These are phyloP conservation scores for Naganishia albida DNA, from an alignment of 1,284 basidiomycete species.

Conservation along the genomic window DNA sequence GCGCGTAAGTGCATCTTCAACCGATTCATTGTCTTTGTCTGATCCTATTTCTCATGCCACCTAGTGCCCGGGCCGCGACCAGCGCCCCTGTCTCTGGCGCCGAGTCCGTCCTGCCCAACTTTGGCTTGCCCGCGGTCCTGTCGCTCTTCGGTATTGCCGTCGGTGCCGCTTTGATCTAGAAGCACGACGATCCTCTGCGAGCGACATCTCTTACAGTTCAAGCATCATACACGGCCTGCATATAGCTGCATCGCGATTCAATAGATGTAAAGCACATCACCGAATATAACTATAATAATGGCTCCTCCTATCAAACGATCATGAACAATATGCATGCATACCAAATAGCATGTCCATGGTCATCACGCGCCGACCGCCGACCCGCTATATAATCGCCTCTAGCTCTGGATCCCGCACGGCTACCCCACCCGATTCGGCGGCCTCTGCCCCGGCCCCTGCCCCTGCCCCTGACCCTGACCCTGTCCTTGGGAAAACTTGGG, in stretches of 20 bases:
- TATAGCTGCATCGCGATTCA: neutral
- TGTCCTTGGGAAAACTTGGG: conserved; percentile 14
- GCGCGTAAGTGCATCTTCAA: conserved; percentile 11
- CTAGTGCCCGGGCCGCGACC: conserved; percentile 14
- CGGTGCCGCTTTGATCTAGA: conserved; percentile 22
- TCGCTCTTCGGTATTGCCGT: conserved; percentile 14
- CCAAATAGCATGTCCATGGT: too few relatives aligned
- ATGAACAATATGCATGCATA: too few relatives aligned
- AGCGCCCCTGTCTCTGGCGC: neutral
- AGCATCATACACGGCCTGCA: neutral
- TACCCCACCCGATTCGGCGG: too few relatives aligned
- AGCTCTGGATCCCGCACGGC: too few relatives aligned
- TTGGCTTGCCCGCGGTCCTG: conserved; percentile 1
- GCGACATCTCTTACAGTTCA: too few relatives aligned
- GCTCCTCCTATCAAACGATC: too few relatives aligned
- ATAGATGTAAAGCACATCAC: neutral
- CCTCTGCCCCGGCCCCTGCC: too few relatives aligned
- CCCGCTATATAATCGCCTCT: too few relatives aligned
- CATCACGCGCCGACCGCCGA: too few relatives aligned
- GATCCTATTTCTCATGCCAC: neutral
- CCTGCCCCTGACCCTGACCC: too few relatives aligned
- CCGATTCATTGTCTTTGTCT: conserved; percentile 1
- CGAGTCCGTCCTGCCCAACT: neutral
- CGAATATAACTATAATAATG: neutral
- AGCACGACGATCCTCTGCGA: too few relatives aligned